These are phyloP conservation scores for Flaveria linearis DNA, from an alignment of 129 eudicot genomes.

Conservation along the genomic window DNA sequence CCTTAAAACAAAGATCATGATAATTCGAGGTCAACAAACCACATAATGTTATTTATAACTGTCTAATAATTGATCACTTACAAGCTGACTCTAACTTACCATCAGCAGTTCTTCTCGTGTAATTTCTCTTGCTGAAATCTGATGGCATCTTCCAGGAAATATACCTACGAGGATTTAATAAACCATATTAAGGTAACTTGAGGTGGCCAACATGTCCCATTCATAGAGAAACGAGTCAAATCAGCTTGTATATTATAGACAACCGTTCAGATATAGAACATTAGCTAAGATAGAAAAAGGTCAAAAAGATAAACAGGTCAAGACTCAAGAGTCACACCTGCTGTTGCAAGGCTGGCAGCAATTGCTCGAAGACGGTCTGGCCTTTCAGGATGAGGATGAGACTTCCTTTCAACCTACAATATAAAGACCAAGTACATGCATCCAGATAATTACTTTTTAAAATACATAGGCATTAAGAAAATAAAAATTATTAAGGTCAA, in stretches of 20 bases:
- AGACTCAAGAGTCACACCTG: constrained; percentile 50
- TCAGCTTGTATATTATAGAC: background rate
- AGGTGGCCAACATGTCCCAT: no score
- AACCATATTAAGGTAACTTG: constrained; percentile 4
- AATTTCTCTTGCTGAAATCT: constrained; percentile 83
- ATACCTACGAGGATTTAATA: constrained; percentile 51
- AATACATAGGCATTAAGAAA: constrained; percentile 5
- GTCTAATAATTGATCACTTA: background rate
- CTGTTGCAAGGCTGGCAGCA: constrained; percentile 93
- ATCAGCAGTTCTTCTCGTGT: constrained; percentile 72
- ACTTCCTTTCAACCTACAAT: constrained; percentile 73
- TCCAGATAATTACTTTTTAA: background rate
- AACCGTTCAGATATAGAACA: background rate
- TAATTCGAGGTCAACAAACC: constrained; percentile 16
- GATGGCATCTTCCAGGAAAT: constrained; percentile 85
- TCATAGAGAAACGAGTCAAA: background rate
- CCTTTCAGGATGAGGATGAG: constrained; percentile 95
- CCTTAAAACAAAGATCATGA: constrained; percentile 48
- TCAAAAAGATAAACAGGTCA: background rate
- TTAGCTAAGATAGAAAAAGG: background rate
- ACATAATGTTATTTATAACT: background rate
- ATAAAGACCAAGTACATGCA: constrained; percentile 3
- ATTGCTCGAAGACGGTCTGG: constrained; percentile 97
- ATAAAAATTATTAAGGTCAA: constrained; percentile 2
- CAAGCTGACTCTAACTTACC: constrained; percentile 47